Percentiles rank a stretch among this genome's conserved stretches.
phyloP scores from a whole-genome alignment of 2,329 filamentous ascomycete genomes.

The Beauveria rudraprayagi region DNA sequence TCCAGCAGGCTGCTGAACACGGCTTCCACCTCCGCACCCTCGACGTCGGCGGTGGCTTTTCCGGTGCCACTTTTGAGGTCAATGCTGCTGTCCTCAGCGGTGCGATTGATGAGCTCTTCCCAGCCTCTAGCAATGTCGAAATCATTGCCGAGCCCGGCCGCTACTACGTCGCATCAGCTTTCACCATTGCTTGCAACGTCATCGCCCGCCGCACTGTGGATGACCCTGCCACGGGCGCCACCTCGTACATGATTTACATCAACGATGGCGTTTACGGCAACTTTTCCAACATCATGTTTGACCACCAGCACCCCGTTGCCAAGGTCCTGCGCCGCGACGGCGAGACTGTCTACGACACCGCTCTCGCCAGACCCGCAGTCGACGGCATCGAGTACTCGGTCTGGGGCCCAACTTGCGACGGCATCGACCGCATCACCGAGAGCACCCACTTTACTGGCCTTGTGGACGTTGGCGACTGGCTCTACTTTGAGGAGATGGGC shows the following conservation, averaged over 20 bases:
- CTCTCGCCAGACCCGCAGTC: constrained; percentile 38
- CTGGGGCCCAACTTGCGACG: constrained; percentile 97
- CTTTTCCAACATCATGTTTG: constrained; percentile 98
- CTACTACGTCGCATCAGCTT: constrained; percentile 89
- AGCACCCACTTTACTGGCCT: constrained; percentile 68
- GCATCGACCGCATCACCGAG: constrained; percentile 88
- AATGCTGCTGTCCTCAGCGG: constrained; percentile 76
- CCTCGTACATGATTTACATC: constrained; percentile 92
- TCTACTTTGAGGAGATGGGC: constrained; percentile 98
- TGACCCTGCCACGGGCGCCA: constrained; percentile 55
- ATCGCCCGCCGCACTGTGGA: constrained; percentile 88
- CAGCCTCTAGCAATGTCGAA: constrained; percentile 59
- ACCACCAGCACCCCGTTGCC: constrained; percentile 86
- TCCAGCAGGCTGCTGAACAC: constrained; percentile 69
- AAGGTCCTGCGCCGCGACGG: constrained; percentile 63
- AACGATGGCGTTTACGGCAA: constrained; percentile 98
- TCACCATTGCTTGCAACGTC: constrained; percentile 90
- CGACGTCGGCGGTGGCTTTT: constrained; percentile 92
- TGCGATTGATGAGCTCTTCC: constrained; percentile 84
- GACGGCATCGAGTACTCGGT: constrained; percentile 77
- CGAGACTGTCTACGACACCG: constrained; percentile 50
- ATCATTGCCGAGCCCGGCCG: constrained; percentile 95
- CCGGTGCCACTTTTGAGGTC: constrained; percentile 78
- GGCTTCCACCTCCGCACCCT: constrained; percentile 80
- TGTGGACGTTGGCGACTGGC: constrained; percentile 90